Evolutionary conservation across 2,329 filamentous ascomycete species (phyloP), one percentile per base, ranked within the genome.

Genomic region (Arthrobotrys entomopaga): DNA sequence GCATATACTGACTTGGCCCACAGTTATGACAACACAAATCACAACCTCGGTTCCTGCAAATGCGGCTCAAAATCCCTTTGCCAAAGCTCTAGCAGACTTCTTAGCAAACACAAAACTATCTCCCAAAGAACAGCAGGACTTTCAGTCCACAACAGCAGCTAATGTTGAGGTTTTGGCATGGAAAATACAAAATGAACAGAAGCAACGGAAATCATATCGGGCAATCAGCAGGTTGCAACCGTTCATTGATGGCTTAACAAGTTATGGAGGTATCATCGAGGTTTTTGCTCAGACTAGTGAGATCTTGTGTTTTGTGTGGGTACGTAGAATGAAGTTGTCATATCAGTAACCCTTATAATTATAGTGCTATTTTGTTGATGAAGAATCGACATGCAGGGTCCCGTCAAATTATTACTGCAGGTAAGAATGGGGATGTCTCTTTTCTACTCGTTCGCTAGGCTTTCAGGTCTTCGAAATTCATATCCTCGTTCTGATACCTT

Each of bases 231-330:
- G 50, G 16, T 3, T 67, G 8, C n/a, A 24, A 16, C 64, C 64
- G 1, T 67, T 67, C 22, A 53, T 67, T 15, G 64, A 67, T 11
- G 53, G 54, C 24, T 20, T 67, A 8, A 42, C 54, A 3, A 24
- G 54, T 10, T 67, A 67, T 24, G 26, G 54, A 2, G 48, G 43
- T 5, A 29, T 67, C 6, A 60, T 67, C 20, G 64, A 60, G 10
- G 64, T 67, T 22, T 67, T 67, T 38, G 64, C 38, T 29, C 64
- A 67, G 34, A 60, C 56, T n/a, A 67, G 56, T 34, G 64, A 67
- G 7, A 52, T 67, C 24, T 13, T 60, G 5, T 22, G n/a, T 7
- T 67, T 67, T 38, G 56, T 67, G 7, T 67, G 64, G 64, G 64
- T 67, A 60, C 29, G 64, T 26, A 26, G 13, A 26, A n/a, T 43